Evolutionary conservation across 2,329 filamentous ascomycete species (phyloP).

Genomic region (Pseudogymnoascus sp.): DNA sequence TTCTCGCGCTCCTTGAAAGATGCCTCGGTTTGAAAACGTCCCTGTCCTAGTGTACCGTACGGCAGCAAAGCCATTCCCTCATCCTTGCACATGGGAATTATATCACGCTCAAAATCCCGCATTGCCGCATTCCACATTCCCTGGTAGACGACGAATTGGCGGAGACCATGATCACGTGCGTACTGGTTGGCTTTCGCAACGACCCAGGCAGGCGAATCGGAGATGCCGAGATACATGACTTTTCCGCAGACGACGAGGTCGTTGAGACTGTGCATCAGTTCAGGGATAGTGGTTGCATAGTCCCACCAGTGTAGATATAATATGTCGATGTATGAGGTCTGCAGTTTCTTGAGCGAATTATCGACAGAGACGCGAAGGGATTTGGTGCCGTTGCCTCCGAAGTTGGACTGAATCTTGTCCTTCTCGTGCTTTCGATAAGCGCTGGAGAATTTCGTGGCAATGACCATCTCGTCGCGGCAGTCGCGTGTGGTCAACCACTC

Average conservation of each 20-base stretch:
- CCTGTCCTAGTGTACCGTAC: conserved; percentile 43
- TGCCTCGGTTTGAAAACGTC: conserved; percentile 35
- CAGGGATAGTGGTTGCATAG: conserved; percentile 37
- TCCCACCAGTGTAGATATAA: conserved; percentile 45
- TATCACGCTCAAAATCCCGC: conserved; percentile 56
- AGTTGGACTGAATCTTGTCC: conserved; percentile 34
- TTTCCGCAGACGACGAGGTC: conserved; percentile 50
- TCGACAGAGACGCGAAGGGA: conserved; percentile 32
- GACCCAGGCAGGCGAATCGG: conserved; percentile 62
- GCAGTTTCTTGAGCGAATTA: conserved; percentile 34
- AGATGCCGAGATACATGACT: conserved; percentile 57
- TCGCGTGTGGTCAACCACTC: conserved; percentile 46
- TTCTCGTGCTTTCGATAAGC: conserved; percentile 26
- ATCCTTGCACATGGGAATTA: conserved; percentile 48
- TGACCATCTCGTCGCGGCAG: conserved; percentile 46
- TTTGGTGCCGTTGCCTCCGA: conserved; percentile 34
- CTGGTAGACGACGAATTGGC: conserved; percentile 55
- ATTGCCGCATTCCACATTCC: conserved; percentile 51
- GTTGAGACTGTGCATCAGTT: conserved; percentile 48
- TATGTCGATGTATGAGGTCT: conserved; percentile 35
- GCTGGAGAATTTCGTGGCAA: conserved; percentile 48
- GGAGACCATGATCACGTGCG: conserved; percentile 57
- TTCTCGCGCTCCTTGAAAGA: conserved; percentile 32
- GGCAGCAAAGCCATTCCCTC: conserved; percentile 49
- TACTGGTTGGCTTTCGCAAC: conserved; percentile 58